Percentiles rank a stretch among this genome's conserved stretches.
Conservation (phyloP, 441 rosid species). For the Populus hybrid region DNA sequence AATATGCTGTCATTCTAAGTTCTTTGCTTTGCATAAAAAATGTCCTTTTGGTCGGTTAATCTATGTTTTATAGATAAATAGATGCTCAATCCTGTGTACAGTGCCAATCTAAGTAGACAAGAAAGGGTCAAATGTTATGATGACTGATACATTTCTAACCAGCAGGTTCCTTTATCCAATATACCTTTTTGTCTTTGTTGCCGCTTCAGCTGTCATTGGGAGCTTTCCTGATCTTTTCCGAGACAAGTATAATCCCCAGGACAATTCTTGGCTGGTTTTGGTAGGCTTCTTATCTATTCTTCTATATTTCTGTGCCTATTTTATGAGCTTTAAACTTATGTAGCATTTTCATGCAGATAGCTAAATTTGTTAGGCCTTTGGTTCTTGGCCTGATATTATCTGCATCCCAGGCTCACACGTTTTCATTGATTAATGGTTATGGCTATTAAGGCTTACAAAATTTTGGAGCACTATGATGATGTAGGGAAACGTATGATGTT, state of each 20-base stretch:
- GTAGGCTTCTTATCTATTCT: conserved; percentile 31
- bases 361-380: conserved; percentile 64
- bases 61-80: background rate
- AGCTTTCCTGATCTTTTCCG: conserved; percentile 87
- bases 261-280: conserved; percentile 45
- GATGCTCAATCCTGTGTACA: background rate
- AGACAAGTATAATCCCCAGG: conserved; percentile 49
- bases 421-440: conserved; percentile 81
- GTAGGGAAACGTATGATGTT: conserved; percentile 57
- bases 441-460: conserved; percentile 72
- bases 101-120: background rate
- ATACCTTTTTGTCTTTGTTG: conserved; percentile 87
- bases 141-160: conserved; percentile 3
- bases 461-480: conserved; percentile 87
- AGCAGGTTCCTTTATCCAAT: conserved; percentile 92
- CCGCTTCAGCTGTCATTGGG: conserved; percentile 95
- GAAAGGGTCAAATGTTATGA: background rate
- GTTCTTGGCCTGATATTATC: conserved; percentile 71
- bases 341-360: conserved; percentile 48
- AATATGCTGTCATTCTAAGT: background rate
- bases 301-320: conserved; percentile 1
- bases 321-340: conserved; percentile 5
- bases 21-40: background rate
- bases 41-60: background rate
- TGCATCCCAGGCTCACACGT: conserved; percentile 85